Base-by-base conservation (phyloP, 1,284 basidiomycete genomes). In the Flammula alnicola region DNA sequence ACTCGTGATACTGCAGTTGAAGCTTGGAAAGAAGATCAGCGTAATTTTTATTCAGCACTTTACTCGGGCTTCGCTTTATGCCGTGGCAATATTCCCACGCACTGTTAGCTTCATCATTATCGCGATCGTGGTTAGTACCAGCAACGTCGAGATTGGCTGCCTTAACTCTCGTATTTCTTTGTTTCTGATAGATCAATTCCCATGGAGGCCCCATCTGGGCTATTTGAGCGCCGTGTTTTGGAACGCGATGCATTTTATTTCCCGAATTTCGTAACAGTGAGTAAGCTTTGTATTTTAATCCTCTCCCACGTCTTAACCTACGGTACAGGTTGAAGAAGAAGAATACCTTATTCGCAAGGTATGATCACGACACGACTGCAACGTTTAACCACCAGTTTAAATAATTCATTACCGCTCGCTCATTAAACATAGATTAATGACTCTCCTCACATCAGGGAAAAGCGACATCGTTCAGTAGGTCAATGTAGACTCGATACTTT, bases 391-490 rank as follows among this genome's bases (percentile, higher is more conserved):
- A n/a, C 14, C 7, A 22, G 38, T 35, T 57, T 46, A 38, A 51
- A 40, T 46, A 47, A n/a, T 57, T 35, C 53, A 52, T 53, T 52
- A 32, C 51, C 40, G 47, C n/a, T n/a, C n/a, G n/a, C 51, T 27
- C 25, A 32, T 36, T 23, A 17, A 22, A 53, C n/a, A 36, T 54
- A 93, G 88, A 88, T 95, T 49, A 66, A 73, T 25, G 85, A 87
- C 61, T 83, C 86, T 1, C 89, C 91, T n/a, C 83, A 81, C 85
- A 83, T 7, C 91, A 84, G n/a, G n/a, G n/a, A n/a, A n/a, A n/a
- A n/a, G n/a, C n/a, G n/a, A n/a, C n/a, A n/a, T n/a, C n/a, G n/a
- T n/a, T n/a, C n/a, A n/a, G n/a, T n/a, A n/a, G n/a, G n/a, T n/a
- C n/a, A n/a, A n/a, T n/a, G n/a, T n/a, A n/a, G n/a, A n/a, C n/a